These are phyloP conservation scores for Mortierella sp. DNA, from an alignment of 371 early-diverging fungal genomes.

Conservation along the genomic window DNA sequence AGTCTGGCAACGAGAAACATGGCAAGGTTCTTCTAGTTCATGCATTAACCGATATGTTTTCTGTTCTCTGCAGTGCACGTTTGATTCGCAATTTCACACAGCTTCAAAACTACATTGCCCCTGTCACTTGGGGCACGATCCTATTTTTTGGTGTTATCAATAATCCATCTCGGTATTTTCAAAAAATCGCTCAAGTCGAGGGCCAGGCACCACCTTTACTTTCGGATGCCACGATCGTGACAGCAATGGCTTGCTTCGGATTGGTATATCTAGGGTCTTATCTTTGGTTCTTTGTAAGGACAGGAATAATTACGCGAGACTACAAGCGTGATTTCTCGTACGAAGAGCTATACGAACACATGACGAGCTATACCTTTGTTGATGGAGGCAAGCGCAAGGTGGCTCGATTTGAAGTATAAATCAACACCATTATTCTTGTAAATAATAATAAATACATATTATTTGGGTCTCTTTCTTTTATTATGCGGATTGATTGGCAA, in stretches of 20 bases:
- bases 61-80: conserved; percentile 28
- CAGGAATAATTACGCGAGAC: conserved; percentile 31
- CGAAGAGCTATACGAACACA: conserved; percentile 51
- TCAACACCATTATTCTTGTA: background rate
- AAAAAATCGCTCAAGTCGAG: conserved; percentile 17
- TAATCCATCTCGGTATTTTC: conserved; percentile 32
- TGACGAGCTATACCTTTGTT: conserved; percentile 37
- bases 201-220: conserved; percentile 29
- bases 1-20: no score
- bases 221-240: conserved; percentile 20
- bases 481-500: background rate
- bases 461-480: background rate
- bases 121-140: conserved; percentile 37
- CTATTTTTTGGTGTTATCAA: conserved; percentile 26
- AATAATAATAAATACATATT: background rate
- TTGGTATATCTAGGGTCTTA: conserved; percentile 17
- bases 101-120: conserved; percentile 52
- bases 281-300: conserved; percentile 42
- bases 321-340: conserved; percentile 51
- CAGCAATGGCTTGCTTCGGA: conserved; percentile 6
- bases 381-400: conserved; percentile 40
- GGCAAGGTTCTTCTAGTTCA: background rate
- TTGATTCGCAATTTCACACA: conserved; percentile 49
- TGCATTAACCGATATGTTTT: background rate
- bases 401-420: conserved; percentile 44